Conservation (phyloP, 345 rosid species). For the Cardiospermum halicacabum region DNA sequence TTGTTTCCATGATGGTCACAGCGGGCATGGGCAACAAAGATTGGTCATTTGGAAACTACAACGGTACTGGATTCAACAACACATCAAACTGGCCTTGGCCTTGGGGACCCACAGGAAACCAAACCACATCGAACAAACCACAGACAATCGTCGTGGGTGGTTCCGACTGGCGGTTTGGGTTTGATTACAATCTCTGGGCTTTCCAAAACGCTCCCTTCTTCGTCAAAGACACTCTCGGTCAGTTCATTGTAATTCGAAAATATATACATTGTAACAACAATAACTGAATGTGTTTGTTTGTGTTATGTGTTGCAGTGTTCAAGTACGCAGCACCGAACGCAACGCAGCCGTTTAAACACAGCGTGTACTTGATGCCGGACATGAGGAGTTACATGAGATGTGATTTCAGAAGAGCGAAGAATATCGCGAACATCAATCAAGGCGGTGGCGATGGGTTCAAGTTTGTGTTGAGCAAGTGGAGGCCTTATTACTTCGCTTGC, state of each 20-base stretch:
- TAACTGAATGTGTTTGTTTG: too few species aligned
- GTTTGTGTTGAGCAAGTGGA: constrained; percentile 39
- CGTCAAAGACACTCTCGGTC: constrained; percentile 64
- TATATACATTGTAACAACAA: too few species aligned
- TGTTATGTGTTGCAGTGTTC: constrained; percentile 47
- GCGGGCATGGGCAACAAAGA: constrained; percentile 21
- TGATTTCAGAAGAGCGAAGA: constrained; percentile 40
- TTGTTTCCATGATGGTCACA: constrained; percentile 18
- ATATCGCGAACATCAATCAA: constrained; percentile 46
- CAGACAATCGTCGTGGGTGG: constrained; percentile 59
- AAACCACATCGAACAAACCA: constrained; percentile 24
- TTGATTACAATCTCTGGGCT: constrained; percentile 63
- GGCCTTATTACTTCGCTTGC: constrained; percentile 62
- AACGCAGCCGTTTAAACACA: constrained; percentile 41
- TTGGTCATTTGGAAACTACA: constrained; percentile 14
- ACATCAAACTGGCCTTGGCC: constrained; percentile 12
- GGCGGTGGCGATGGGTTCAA: constrained; percentile 62
- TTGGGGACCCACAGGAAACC: constrained; percentile 18
- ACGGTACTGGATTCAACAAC: constrained; percentile 19
- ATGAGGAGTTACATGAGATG: constrained; percentile 44
- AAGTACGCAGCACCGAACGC: constrained; percentile 53
- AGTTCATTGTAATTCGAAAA: too few species aligned
- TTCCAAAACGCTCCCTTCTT: constrained; percentile 48
- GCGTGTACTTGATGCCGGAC: constrained; percentile 55
- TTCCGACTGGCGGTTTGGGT: constrained; percentile 61